Evolutionary conservation across 768 basidiomycete species (phyloP), one percentile per base, ranked within the genome.

Genomic region (Rhizopogon vinicolor): DNA sequence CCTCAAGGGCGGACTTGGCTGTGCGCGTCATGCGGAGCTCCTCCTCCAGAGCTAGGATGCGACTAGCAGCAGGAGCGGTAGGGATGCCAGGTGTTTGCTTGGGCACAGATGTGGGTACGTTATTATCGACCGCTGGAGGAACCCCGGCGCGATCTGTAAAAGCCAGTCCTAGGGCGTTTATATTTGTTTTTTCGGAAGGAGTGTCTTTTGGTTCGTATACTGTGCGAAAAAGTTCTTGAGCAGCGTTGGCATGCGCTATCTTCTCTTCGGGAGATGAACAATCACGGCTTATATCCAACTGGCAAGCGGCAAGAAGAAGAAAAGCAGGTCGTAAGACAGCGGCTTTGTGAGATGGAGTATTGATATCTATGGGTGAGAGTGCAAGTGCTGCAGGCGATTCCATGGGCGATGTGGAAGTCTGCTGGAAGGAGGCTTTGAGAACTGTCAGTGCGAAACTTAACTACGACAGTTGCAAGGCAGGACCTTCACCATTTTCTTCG

Each of bases 221-320:
- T 16, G 64, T 55, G 5, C 68, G 66, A 55, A 69, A 71, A n/a
- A 69, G 70, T 7, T 59, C 63, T 33, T 65, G 57, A 33, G 68
- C 68, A 13, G 56, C 49, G 18, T 57, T 58, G 16, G 54, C 62
- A 42, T 70, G 68, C 7, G 16, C 45, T 7, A 39, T 41, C 44
- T 60, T 68, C 53, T 62, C 59, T 14, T 64, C 52, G 55, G 57
- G 55, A 29, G 57, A 57, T 2, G 61, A 57, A 48, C 39, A 58
- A 18, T 66, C 68, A 13, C 70, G 66, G 19, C 68, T 71, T 41
- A 69, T 62, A 50, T 69, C 68, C 53, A 71, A 29, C 43, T 69
- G 68, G 56, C 68, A 69, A 2, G 68, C 68, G n/a, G 70, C 68
- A 10, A 69, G 51, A 48, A 71, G 58, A 48, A 69, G 55, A 61